Percentiles rank a stretch among this genome's conserved stretches.
phyloP scores from a whole-genome alignment of 768 basidiomycete species.

The Favolaschia claudopus region DNA sequence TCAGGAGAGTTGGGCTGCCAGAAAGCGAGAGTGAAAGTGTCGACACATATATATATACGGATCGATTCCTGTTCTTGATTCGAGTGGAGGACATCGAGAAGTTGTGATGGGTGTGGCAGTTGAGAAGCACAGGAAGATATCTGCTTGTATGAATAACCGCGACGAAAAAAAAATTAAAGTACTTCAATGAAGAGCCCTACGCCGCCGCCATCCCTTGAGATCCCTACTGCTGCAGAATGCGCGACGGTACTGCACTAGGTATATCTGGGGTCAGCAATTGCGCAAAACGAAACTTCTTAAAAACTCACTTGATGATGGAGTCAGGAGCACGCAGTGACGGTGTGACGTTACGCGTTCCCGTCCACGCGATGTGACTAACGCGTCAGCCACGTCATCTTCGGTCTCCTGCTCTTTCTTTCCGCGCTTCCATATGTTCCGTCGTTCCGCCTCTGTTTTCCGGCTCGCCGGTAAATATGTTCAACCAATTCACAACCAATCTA shows the following conservation, averaged over 20 bases:
- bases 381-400: too few relatives aligned
- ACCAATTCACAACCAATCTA: too few relatives aligned
- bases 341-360: too few relatives aligned
- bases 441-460: too few relatives aligned
- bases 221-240: conserved; percentile 22
- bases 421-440: too few relatives aligned
- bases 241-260: conserved; percentile 29
- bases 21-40: neutral
- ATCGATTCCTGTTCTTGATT: conserved; percentile 6
- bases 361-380: too few relatives aligned
- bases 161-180: neutral
- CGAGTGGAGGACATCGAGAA: conserved; percentile 1
- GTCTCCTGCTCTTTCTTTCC: too few relatives aligned
- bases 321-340: too few relatives aligned
- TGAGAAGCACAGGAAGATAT: conserved; percentile 27
- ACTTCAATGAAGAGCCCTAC: conserved; percentile 4
- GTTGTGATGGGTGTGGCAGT: conserved; percentile 23
- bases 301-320: conserved; percentile 21
- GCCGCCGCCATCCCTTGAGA: conserved; percentile 23
- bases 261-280: neutral
- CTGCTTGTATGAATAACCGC: neutral
- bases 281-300: neutral
- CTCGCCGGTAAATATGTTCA: too few relatives aligned
- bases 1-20: neutral
- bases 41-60: conserved; percentile 18